phyloP scores from a whole-genome alignment of 352 stramenopile genomes.

The Porosira glacialis region DNA sequence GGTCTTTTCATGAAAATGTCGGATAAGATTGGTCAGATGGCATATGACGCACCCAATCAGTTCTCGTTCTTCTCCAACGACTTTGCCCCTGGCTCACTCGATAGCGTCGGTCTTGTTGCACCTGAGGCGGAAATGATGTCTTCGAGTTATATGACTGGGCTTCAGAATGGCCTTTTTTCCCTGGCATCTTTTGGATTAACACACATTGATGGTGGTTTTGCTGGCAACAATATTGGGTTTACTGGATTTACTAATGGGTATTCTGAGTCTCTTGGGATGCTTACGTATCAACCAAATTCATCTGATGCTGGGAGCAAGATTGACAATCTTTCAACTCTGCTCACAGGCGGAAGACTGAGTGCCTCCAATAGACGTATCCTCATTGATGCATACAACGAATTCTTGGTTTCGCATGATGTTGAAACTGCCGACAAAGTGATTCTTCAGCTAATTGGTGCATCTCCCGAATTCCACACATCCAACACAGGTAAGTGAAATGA shows the following conservation, averaged over 20 bases:
- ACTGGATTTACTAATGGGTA: slow-evolving; percentile 23
- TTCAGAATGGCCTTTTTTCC: slow-evolving; percentile 66
- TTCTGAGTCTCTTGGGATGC: slow-evolving; percentile 28
- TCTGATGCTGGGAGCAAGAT: slow-evolving; percentile 32
- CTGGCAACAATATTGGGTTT: background rate
- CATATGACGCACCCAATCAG: slow-evolving; percentile 55
- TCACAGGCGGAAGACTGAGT: slow-evolving; percentile 56
- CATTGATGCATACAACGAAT: slow-evolving; percentile 33
- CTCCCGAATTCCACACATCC: slow-evolving; percentile 68
- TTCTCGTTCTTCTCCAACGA: slow-evolving; percentile 59
- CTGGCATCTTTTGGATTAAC: slow-evolving; percentile 61
- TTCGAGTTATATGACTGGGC: slow-evolving; percentile 47
- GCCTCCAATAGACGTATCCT: slow-evolving; percentile 39
- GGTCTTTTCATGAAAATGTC: slow-evolving; percentile 20
- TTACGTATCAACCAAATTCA: slow-evolving; percentile 27
- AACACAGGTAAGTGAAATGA: slow-evolving; percentile 32
- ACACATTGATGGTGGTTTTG: slow-evolving; percentile 55
- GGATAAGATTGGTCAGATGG: slow-evolving; percentile 64
- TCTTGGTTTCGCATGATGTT: slow-evolving; percentile 22
- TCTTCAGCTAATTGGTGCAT: slow-evolving; percentile 50
- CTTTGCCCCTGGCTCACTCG: slow-evolving; percentile 22
- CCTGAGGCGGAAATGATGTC: slow-evolving; percentile 45
- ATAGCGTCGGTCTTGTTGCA: slow-evolving; percentile 31
- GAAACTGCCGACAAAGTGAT: slow-evolving; percentile 44
- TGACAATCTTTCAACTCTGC: slow-evolving; percentile 56